Conservation (phyloP, 2,329 filamentous ascomycete species). For the Penicillium fuscoglaucum region DNA sequence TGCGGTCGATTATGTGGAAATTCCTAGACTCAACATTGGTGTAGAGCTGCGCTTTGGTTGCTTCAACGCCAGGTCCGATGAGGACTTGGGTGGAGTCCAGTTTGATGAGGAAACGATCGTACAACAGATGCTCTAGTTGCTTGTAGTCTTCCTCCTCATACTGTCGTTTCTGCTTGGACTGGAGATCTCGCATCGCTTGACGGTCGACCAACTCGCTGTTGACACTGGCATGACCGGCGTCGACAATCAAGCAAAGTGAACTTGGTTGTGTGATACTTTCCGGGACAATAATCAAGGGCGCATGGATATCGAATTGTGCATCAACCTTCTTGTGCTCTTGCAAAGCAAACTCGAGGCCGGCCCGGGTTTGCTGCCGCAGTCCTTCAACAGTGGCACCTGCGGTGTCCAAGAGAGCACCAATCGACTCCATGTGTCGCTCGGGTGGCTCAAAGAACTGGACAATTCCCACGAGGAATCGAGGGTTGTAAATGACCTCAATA, state of each 20-base stretch:
- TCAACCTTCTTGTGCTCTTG: slow-evolving; percentile 99
- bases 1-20: slow-evolving; percentile 90
- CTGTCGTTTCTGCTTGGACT: slow-evolving; percentile 82
- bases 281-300: slow-evolving; percentile 92
- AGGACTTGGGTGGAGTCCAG: slow-evolving; percentile 92
- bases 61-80: slow-evolving; percentile 89
- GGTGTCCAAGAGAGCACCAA: slow-evolving; percentile 90
- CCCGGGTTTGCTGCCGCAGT: slow-evolving; percentile 89
- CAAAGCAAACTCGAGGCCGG: slow-evolving; percentile 91
- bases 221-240: slow-evolving; percentile 93
- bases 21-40: slow-evolving; percentile 67
- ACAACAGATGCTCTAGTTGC: slow-evolving; percentile 88
- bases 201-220: slow-evolving; percentile 92
- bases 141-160: slow-evolving; percentile 89
- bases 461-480: slow-evolving; percentile 84
- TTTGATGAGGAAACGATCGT: slow-evolving; percentile 93
- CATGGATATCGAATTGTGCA: slow-evolving; percentile 90
- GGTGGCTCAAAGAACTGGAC: slow-evolving; percentile 96
- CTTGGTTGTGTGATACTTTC: slow-evolving; percentile 81
- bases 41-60: slow-evolving; percentile 78
- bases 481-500: slow-evolving; percentile 97
- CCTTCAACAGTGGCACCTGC: slow-evolving; percentile 95
- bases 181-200: slow-evolving; percentile 82
- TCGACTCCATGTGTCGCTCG: slow-evolving; percentile 97
- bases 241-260: slow-evolving; percentile 86